Conservation (phyloP, 208 protist genomes). For the Leishmania arabica region DNA sequence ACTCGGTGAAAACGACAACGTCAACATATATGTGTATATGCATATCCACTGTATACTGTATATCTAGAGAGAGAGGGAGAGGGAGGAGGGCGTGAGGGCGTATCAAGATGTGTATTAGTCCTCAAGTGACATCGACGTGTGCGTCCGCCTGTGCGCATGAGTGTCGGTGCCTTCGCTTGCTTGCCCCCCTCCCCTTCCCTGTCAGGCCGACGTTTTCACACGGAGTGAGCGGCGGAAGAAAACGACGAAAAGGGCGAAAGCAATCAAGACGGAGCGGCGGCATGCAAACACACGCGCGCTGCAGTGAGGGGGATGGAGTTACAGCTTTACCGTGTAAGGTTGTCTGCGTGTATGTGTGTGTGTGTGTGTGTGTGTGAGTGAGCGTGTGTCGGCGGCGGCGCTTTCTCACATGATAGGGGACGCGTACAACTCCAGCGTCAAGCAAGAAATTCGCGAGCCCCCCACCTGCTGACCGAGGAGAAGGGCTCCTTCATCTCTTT, state of each 20-base stretch:
- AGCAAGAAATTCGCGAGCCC: not conserved
- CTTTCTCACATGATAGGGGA: not conserved
- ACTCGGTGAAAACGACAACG: too few relatives aligned
- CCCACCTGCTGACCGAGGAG: not conserved
- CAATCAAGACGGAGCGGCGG: too few relatives aligned
- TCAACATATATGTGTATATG: too few relatives aligned
- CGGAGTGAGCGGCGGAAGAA: too few relatives aligned
- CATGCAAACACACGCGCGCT: not conserved
- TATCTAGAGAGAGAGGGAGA: too few relatives aligned
- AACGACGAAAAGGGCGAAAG: too few relatives aligned
- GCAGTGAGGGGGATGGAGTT: not conserved
- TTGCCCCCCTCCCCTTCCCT: not conserved
- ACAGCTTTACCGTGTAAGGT: not conserved
- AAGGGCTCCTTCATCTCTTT: not conserved
- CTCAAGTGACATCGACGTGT: too few relatives aligned
- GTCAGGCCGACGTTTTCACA: too few relatives aligned
- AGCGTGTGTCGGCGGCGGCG: not conserved
- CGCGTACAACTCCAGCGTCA: not conserved
- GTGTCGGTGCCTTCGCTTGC: not conserved
- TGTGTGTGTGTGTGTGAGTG: not conserved
- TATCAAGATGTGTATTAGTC: too few relatives aligned
- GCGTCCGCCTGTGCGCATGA: too few relatives aligned
- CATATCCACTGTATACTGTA: too few relatives aligned
- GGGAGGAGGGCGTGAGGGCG: too few relatives aligned
- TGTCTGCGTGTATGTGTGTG: not conserved